phyloP scores from a whole-genome alignment of 1,139 yeast species.

The Tardiomyces blankii region DNA sequence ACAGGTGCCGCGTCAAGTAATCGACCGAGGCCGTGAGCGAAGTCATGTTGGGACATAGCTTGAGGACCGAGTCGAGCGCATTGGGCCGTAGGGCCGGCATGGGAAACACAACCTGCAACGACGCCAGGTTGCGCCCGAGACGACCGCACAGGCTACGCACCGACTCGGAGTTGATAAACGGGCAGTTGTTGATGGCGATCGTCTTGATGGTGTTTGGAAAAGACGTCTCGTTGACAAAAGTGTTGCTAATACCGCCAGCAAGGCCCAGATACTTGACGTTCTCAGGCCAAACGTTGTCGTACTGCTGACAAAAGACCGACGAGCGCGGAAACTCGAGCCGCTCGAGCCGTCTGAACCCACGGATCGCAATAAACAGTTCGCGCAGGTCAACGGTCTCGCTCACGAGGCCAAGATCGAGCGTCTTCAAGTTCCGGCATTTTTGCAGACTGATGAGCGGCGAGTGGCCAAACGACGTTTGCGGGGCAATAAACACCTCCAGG shows the following conservation, averaged over 20 bases:
- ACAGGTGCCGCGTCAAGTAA: conserved; percentile 46
- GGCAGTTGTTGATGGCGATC: conserved; percentile 82
- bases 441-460: conserved; percentile 76
- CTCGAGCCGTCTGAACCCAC: conserved; percentile 48
- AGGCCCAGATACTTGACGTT: conserved; percentile 58
- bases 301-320: conserved; percentile 63
- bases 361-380: conserved; percentile 67
- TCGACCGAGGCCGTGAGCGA: conserved; percentile 67
- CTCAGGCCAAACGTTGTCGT: conserved; percentile 63
- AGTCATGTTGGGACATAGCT: conserved; percentile 61
- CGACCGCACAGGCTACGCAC: conserved; percentile 49
- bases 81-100: conserved; percentile 68
- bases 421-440: conserved; percentile 50
- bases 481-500: conserved; percentile 67
- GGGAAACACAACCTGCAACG: conserved; percentile 68
- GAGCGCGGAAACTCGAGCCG: conserved; percentile 83
- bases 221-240: conserved; percentile 50
- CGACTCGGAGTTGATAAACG: conserved; percentile 47
- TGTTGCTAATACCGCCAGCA: conserved; percentile 84
- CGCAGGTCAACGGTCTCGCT: conserved; percentile 81
- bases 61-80: conserved; percentile 63
- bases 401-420: conserved; percentile 75
- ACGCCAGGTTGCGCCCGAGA: conserved; percentile 53
- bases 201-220: conserved; percentile 65
- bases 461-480: conserved; percentile 89